A percentile compares a stretch with the other conserved stretches of the same genome.
These are phyloP conservation scores for Cyanidioschyzon merolae DNA, from an alignment of 23 red algal genomes.

Conservation along the genomic window DNA sequence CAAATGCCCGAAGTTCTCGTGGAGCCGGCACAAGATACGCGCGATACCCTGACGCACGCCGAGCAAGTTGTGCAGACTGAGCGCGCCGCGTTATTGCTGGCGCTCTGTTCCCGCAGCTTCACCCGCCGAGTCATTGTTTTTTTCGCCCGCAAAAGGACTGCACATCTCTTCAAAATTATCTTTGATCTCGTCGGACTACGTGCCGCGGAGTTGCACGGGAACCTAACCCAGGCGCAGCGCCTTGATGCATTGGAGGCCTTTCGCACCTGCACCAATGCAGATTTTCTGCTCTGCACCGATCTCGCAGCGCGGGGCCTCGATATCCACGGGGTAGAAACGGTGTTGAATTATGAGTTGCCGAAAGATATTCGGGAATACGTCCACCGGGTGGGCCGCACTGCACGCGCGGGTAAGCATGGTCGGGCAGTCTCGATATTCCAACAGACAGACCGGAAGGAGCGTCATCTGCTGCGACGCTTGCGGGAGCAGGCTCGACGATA, in stretches of 20 bases:
- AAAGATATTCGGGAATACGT: constrained; percentile 65
- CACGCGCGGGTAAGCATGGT: constrained; percentile 59
- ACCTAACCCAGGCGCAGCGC: constrained; percentile 60
- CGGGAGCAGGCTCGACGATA: constrained; percentile 39
- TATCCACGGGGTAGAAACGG: constrained; percentile 61
- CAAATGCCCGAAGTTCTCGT: background rate
- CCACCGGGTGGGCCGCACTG: constrained; percentile 85
- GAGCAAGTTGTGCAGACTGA: constrained; percentile 29
- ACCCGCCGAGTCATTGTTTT: constrained; percentile 63
- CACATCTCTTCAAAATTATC: constrained; percentile 64
- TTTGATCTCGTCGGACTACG: constrained; percentile 60
- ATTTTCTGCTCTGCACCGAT: constrained; percentile 94
- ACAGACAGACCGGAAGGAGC: constrained; percentile 31
- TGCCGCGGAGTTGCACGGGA: constrained; percentile 73
- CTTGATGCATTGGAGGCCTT: constrained; percentile 60
- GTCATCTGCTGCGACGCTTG: constrained; percentile 58
- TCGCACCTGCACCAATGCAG: constrained; percentile 29
- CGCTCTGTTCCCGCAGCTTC: constrained; percentile 52
- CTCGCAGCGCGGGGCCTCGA: constrained; percentile 86
- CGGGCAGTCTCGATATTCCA: constrained; percentile 61
- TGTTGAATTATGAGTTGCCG: constrained; percentile 88
- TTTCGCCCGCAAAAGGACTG: constrained; percentile 65
- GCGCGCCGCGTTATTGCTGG: constrained; percentile 49
- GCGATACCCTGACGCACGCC: constrained; percentile 27
- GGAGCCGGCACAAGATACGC: background rate